Percentiles rank a stretch among this genome's conserved stretches.
These are phyloP conservation scores for Leptomonas pyrrhocoris DNA, from an alignment of 208 protist genomes.

Conservation along the genomic window DNA sequence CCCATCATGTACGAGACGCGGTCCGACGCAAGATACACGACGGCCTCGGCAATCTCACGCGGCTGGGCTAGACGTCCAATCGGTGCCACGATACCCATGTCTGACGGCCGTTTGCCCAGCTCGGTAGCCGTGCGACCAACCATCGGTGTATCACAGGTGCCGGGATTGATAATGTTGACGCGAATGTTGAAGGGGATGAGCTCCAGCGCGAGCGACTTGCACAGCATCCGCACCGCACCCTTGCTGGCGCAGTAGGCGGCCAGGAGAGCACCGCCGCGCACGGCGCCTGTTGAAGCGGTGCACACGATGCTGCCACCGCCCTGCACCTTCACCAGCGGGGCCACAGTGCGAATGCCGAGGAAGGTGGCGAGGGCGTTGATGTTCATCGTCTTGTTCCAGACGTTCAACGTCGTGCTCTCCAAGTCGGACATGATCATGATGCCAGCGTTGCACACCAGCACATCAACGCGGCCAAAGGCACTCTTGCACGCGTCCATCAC, in stretches of 20 bases:
- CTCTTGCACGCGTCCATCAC: too few relatives aligned
- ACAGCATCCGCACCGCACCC: too few relatives aligned
- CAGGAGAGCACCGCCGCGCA: not conserved
- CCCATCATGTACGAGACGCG: conserved; percentile 7
- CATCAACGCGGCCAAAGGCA: conserved; percentile 5
- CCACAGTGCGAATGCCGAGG: not conserved
- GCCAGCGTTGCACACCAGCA: conserved; percentile 4
- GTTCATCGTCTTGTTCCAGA: not conserved
- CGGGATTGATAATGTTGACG: not conserved
- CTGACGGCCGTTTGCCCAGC: not conserved
- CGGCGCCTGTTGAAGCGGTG: not conserved
- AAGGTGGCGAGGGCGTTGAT: conserved; percentile 4
- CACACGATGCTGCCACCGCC: conserved; percentile 5
- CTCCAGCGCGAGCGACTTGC: conserved; percentile 1
- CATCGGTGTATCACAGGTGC: not conserved
- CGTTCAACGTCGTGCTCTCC: not conserved
- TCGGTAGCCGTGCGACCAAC: not conserved
- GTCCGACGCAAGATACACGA: too few relatives aligned
- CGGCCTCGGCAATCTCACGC: too few relatives aligned
- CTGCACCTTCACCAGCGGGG: too few relatives aligned
- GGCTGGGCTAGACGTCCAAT: too few relatives aligned
- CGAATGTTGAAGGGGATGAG: not conserved
- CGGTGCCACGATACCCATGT: not conserved
- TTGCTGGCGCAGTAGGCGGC: not conserved
- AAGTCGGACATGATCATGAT: not conserved